Evolutionary conservation across 805 yeast genomes (phyloP).

Genomic region (Wickerhamiella alocasiicola): DNA sequence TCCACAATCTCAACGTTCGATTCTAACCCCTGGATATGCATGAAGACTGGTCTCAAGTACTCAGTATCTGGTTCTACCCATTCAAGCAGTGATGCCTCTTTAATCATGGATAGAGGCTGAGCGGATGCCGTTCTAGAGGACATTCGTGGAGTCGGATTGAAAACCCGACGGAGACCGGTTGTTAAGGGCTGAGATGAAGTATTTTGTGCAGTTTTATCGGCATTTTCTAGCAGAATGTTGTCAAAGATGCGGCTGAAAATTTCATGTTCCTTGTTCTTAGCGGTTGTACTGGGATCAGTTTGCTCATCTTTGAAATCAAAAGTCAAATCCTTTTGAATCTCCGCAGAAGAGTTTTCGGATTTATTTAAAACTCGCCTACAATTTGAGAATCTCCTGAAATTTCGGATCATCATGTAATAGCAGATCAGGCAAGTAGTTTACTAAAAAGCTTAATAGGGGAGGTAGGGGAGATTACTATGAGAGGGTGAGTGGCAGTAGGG

Average conservation of each 20-base stretch:
- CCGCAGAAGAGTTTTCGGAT: too few species aligned
- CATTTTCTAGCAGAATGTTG: background rate
- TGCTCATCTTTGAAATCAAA: background rate
- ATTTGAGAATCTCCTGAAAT: too few species aligned
- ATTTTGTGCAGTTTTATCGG: background rate
- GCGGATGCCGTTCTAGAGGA: background rate
- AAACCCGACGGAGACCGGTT: slow-evolving; percentile 1
- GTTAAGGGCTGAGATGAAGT: background rate
- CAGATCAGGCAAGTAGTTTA: too few species aligned
- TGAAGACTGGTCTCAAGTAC: slow-evolving; percentile 16
- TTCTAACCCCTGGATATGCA: slow-evolving; percentile 18
- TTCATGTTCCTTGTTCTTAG: background rate
- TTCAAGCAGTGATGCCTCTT: background rate
- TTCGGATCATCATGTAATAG: too few species aligned
- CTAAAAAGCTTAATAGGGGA: too few species aligned
- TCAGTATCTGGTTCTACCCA: background rate
- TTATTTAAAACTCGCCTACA: too few species aligned
- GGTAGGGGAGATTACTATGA: too few species aligned
- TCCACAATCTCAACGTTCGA: slow-evolving; percentile 21
- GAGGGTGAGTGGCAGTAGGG: too few species aligned
- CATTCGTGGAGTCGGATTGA: background rate
- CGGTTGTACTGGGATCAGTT: background rate
- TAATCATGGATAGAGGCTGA: background rate
- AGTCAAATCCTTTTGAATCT: too few species aligned
- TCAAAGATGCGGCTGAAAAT: slow-evolving; percentile 6